Evolutionary conservation across 2,329 filamentous ascomycete genomes (phyloP).

Genomic region (Annulohypoxylon truncatum): DNA sequence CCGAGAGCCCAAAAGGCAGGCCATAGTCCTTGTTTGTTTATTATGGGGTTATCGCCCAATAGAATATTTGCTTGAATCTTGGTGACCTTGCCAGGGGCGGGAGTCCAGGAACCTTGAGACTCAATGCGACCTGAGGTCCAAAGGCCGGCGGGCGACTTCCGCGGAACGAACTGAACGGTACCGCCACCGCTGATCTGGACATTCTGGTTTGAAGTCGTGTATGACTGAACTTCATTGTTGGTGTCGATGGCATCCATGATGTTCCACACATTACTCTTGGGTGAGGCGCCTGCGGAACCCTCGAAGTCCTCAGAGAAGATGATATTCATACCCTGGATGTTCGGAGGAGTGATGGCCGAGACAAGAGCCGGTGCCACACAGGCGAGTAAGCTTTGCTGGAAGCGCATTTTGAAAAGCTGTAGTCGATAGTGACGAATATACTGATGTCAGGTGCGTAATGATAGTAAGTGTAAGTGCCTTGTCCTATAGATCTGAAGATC

Average conservation of each 20-base stretch:
- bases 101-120: constrained; percentile 60
- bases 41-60: constrained; percentile 55
- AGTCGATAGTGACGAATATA: constrained; percentile 18
- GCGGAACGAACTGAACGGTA: constrained; percentile 64
- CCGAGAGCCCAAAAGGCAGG: constrained; percentile 70
- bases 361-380: constrained; percentile 46
- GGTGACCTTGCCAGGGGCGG: constrained; percentile 58
- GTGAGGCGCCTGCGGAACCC: constrained; percentile 44
- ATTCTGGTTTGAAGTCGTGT: constrained; percentile 60
- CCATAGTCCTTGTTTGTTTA: constrained; percentile 65
- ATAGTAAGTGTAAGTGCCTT: constrained; percentile 20
- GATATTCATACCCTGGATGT: constrained; percentile 45
- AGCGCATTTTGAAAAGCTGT: constrained; percentile 46
- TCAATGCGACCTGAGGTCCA: constrained; percentile 70
- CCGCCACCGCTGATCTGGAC: constrained; percentile 62
- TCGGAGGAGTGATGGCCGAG: constrained; percentile 47
- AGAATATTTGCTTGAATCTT: constrained; percentile 60
- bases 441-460: constrained; percentile 25
- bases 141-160: constrained; percentile 51
- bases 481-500: constrained; percentile 28
- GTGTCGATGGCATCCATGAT: constrained; percentile 54
- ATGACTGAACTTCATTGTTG: constrained; percentile 65
- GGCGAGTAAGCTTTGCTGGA: constrained; percentile 44
- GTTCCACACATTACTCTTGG: constrained; percentile 44
- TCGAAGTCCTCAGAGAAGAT: constrained; percentile 47